Evolutionary conservation across 2,329 filamentous ascomycete genomes (phyloP), one percentile per base, ranked within the genome.

Genomic region (Diplodia mutila): DNA sequence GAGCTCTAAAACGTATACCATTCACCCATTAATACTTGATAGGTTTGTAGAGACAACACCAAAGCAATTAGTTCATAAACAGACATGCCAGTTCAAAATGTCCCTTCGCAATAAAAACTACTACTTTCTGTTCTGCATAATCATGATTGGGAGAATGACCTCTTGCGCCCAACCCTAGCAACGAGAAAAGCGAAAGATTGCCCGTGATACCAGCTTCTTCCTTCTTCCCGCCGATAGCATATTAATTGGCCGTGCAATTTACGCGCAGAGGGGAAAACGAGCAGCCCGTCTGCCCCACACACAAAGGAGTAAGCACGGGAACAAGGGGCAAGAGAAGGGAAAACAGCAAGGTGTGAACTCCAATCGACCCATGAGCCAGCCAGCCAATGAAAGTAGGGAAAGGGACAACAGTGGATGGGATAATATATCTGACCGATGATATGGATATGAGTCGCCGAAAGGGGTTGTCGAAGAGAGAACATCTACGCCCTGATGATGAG

Each of bases 361-460:
- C 57, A 46, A n/a, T 46, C 27, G 57, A 37, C 37, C 23, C 37
- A 29, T 18, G n/a, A 46, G 42, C 25, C 27, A 37, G 29, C 18
- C 23, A 63, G 29, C 21, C 54, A 23, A 51, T 32, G 37, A 48
- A 32, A 48, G 37, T 14, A 61, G 27, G 55, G 29, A 48, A 51
- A 25, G 23, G 23, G 27, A 63, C 42, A 51, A 32, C 42, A 39
- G 25, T 16, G 21, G 37, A 46, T 14, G 12, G n/a, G 54, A 46
- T 32, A 34, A 52, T 8, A 61, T 61, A 25, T 61, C 42, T 46
- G 46, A 48, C 37, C 49, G 57, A 61, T 61, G 32, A 32, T 34
- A 34, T 63, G 49, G 42, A 25, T n/a, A 34, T 63, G 59, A 63
- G 46, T 63, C 59, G 59, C 59, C 59, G 59, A 63, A 51, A 63